Conservation (phyloP, 2,329 filamentous ascomycete species). For the Pseudogymnoascus sp. region DNA sequence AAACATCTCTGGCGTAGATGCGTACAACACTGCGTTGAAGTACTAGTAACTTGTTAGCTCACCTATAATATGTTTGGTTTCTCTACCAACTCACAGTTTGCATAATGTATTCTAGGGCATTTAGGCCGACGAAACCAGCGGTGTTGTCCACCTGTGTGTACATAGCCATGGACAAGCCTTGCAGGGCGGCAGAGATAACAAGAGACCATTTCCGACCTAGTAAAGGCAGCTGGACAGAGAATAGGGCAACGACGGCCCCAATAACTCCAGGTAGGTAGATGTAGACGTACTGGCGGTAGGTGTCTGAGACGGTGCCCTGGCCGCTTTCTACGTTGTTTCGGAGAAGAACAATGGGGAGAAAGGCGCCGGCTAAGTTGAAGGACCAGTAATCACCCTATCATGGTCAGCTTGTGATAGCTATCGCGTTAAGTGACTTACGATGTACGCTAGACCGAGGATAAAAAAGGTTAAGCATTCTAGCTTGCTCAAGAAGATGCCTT, state of each 20-base stretch:
- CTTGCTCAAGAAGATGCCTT: not conserved
- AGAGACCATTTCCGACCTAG: conserved; percentile 25
- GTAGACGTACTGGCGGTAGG: conserved; percentile 29
- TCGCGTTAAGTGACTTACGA: not conserved
- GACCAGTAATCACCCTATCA: conserved; percentile 2
- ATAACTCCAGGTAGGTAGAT: conserved; percentile 30
- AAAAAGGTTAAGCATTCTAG: not conserved
- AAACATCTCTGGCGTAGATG: conserved; percentile 20
- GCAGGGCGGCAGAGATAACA: conserved; percentile 22
- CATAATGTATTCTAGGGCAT: conserved; percentile 27
- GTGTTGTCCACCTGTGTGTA: conserved; percentile 22
- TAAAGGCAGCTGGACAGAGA: conserved; percentile 15
- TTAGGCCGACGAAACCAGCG: conserved; percentile 23
- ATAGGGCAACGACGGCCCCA: conserved; percentile 21
- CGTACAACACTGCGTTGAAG: conserved; percentile 21
- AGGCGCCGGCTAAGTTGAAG: conserved; percentile 30
- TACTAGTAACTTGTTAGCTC: not conserved
- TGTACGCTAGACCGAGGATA: not conserved
- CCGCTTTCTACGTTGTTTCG: conserved; percentile 21
- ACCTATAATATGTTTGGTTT: not conserved
- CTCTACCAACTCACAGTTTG: conserved; percentile 17
- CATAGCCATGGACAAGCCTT: conserved; percentile 23
- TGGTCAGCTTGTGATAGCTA: conserved; percentile 1
- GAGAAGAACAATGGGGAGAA: conserved; percentile 27
- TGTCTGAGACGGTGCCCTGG: conserved; percentile 21